Conservation (phyloP, 768 basidiomycete genomes). For the Tulasnella sp. region DNA sequence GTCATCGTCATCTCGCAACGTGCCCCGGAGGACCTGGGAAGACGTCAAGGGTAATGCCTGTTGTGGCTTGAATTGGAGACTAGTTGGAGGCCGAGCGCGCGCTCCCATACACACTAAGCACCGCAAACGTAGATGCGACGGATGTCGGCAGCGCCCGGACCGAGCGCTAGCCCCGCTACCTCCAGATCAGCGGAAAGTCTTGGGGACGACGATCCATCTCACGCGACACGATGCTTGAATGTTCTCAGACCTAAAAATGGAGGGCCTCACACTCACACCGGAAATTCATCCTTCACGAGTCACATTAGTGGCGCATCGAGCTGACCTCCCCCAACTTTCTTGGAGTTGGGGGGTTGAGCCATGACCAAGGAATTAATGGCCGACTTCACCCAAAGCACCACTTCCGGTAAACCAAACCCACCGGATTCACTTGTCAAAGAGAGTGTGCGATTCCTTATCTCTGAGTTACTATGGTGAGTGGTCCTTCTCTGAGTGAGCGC, state of each 20-base stretch:
- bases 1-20: constrained; percentile 3
- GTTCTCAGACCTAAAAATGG: not conserved
- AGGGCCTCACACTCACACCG: not conserved
- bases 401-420: not conserved
- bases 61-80: not conserved
- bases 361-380: not conserved
- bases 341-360: not conserved
- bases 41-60: not conserved
- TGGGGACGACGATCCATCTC: not conserved
- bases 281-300: not conserved
- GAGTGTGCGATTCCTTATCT: not conserved
- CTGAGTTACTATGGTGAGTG: not conserved
- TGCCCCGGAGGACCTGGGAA: not conserved
- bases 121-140: not conserved
- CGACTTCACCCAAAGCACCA: constrained; percentile 5
- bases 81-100: not conserved
- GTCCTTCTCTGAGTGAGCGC: too few relatives aligned
- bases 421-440: not conserved
- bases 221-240: not conserved
- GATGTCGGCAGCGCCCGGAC: not conserved
- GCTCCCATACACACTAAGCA: not conserved
- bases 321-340: not conserved
- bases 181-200: not conserved
- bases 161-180: constrained; percentile 1
- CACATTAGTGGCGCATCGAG: not conserved